A percentile compares a stretch with the other conserved stretches of the same genome.
Conservation (phyloP, 2,329 filamentous ascomycete genomes). For the Stagonosporopsis vannaccii region DNA sequence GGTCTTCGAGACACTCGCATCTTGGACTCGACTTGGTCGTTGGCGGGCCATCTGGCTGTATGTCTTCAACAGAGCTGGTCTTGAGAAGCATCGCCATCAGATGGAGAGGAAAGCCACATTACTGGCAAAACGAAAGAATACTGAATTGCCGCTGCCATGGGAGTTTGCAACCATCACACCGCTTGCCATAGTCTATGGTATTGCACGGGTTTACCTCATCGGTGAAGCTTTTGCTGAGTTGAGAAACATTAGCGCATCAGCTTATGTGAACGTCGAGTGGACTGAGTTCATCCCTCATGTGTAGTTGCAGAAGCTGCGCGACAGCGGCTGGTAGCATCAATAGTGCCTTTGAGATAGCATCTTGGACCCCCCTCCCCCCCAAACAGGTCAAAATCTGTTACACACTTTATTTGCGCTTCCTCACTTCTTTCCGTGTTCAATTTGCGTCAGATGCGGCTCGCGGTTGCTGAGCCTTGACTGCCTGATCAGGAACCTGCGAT, state of each 20-base stretch:
- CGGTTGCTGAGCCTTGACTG: background rate
- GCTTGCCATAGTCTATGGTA: conserved; percentile 27
- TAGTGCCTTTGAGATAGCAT: too few species aligned
- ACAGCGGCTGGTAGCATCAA: too few species aligned
- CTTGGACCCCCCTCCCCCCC: too few species aligned
- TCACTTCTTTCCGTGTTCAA: too few species aligned
- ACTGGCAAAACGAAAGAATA: conserved; percentile 20
- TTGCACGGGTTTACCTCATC: conserved; percentile 27
- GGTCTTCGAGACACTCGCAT: conserved; percentile 28
- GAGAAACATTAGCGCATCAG: conserved; percentile 21
- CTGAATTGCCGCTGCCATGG: conserved; percentile 24
- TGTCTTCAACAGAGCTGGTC: conserved; percentile 16
- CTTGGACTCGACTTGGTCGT: conserved; percentile 24
- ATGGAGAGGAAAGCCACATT: conserved; percentile 17
- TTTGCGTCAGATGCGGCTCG: too few species aligned
- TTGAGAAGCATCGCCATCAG: conserved; percentile 13
- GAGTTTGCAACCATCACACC: conserved; percentile 28
- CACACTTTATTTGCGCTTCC: too few species aligned
- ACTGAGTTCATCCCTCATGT: conserved; percentile 26
- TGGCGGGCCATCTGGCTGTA: conserved; percentile 25
- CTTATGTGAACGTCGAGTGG: conserved; percentile 32
- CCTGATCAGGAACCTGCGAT: too few species aligned
- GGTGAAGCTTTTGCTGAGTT: conserved; percentile 28
- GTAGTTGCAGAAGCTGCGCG: background rate
- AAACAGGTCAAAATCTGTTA: too few species aligned